Evolutionary conservation across 495 filamentous ascomycete species (phyloP).

Genomic region (Podospora australis): DNA sequence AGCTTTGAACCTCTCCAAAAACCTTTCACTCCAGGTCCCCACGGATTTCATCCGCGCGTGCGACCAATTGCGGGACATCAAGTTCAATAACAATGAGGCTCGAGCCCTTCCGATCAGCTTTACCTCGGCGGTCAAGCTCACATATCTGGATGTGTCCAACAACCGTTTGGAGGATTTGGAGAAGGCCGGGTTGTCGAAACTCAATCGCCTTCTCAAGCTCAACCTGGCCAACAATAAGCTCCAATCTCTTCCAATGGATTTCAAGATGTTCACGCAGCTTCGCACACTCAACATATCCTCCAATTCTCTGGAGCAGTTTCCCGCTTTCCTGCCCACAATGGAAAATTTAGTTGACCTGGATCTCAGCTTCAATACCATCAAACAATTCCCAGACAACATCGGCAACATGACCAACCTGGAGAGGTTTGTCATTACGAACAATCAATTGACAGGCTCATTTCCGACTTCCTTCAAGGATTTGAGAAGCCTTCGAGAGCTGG

Average conservation of each 20-base stretch:
- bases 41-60: conserved; percentile 96
- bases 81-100: conserved; percentile 87
- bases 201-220: conserved; percentile 71
- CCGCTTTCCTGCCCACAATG: conserved; percentile 73
- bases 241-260: conserved; percentile 67
- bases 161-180: conserved; percentile 85
- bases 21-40: conserved; percentile 86
- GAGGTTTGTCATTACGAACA: conserved; percentile 92
- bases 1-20: conserved; percentile 85
- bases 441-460: conserved; percentile 68
- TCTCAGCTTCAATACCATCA: conserved; percentile 91
- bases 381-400: conserved; percentile 64
- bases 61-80: conserved; percentile 86
- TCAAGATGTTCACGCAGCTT: conserved; percentile 67
- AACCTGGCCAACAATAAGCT: conserved; percentile 91
- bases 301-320: conserved; percentile 81
- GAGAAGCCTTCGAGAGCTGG: conserved; percentile 77
- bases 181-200: conserved; percentile 61
- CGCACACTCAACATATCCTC: conserved; percentile 85
- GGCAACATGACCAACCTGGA: conserved; percentile 73
- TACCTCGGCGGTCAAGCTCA: conserved; percentile 71
- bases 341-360: conserved; percentile 86
- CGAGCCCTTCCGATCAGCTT: conserved; percentile 81
- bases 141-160: conserved; percentile 88
- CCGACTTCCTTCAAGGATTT: conserved; percentile 63